Conservation (phyloP, 2,329 filamentous ascomycete genomes). For the Sporothrix dimorphospora region DNA sequence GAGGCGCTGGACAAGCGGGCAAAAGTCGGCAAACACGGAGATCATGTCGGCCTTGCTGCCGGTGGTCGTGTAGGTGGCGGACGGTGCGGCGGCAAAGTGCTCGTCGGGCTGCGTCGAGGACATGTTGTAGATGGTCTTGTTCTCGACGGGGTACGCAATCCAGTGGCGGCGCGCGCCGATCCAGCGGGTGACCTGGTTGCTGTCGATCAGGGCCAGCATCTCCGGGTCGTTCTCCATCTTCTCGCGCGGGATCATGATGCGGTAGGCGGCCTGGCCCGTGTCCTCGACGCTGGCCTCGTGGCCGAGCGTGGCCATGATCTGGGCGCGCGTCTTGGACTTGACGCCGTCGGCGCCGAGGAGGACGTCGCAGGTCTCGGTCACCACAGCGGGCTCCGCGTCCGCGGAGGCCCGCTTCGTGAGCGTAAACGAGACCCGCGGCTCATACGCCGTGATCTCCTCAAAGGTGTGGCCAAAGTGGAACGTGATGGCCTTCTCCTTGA, state of each 20-base stretch:
- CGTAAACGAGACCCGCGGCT: slow-evolving; percentile 41
- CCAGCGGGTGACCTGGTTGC: slow-evolving; percentile 72
- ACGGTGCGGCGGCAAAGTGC: slow-evolving; percentile 61
- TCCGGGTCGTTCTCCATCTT: slow-evolving; percentile 70
- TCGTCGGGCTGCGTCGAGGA: slow-evolving; percentile 64
- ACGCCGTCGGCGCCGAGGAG: slow-evolving; percentile 60
- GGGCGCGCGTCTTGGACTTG: slow-evolving; percentile 54
- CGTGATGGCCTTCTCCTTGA: slow-evolving; percentile 61
- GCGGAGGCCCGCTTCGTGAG: not conserved
- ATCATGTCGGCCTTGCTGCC: slow-evolving; percentile 65
- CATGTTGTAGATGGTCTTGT: slow-evolving; percentile 67
- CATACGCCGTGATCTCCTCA: slow-evolving; percentile 60
- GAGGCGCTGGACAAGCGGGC: slow-evolving; percentile 60
- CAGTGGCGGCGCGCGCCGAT: slow-evolving; percentile 75
- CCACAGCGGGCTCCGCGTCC: not conserved
- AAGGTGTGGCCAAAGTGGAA: slow-evolving; percentile 69
- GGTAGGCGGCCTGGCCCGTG: slow-evolving; percentile 76
- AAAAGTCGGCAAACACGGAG: slow-evolving; percentile 63
- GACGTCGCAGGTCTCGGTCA: slow-evolving; percentile 54
- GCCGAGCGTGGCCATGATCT: slow-evolving; percentile 58
- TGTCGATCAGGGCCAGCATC: slow-evolving; percentile 66
- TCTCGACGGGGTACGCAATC: slow-evolving; percentile 74
- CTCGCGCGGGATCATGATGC: slow-evolving; percentile 72
- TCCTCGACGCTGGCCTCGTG: slow-evolving; percentile 61
- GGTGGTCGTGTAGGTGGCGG: slow-evolving; percentile 64